Conservation (phyloP, 148 eudicot genomes). For the Mesembryanthemum crystallinum region DNA sequence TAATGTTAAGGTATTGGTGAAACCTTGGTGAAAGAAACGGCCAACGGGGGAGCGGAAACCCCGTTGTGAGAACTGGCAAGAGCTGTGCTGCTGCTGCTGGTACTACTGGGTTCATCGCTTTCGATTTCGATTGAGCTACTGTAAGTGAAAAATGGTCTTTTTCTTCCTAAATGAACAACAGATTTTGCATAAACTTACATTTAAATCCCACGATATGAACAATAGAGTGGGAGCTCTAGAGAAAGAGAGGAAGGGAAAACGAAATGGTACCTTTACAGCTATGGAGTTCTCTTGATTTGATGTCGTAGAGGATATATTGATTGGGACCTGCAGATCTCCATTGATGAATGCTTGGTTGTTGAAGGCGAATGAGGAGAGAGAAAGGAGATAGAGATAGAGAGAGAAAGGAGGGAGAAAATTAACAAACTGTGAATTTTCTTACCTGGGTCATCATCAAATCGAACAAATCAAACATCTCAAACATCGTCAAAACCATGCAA, state of each 20-base stretch:
- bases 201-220: not conserved
- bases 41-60: constrained; percentile 58
- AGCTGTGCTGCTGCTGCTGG: constrained; percentile 38
- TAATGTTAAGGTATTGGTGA: too few species aligned
- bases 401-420: not conserved
- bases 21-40: constrained; percentile 81
- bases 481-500: too few species aligned
- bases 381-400: not conserved
- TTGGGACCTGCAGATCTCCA: constrained; percentile 42
- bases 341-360: constrained; percentile 26
- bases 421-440: too few species aligned
- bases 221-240: too few species aligned
- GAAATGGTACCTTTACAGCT: constrained; percentile 59
- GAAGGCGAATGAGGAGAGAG: not conserved
- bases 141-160: constrained; percentile 44
- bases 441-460: too few species aligned
- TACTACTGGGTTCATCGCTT: constrained; percentile 21
- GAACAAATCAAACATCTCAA: too few species aligned
- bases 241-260: too few species aligned
- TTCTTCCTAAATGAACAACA: constrained; percentile 48
- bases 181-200: not conserved
- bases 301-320: constrained; percentile 58
- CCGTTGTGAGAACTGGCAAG: constrained; percentile 48
- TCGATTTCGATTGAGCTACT: constrained; percentile 21
- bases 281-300: constrained; percentile 67